Conservation (phyloP, 1,284 basidiomycete species). For the Melanopsichium pennsylvanicum region DNA sequence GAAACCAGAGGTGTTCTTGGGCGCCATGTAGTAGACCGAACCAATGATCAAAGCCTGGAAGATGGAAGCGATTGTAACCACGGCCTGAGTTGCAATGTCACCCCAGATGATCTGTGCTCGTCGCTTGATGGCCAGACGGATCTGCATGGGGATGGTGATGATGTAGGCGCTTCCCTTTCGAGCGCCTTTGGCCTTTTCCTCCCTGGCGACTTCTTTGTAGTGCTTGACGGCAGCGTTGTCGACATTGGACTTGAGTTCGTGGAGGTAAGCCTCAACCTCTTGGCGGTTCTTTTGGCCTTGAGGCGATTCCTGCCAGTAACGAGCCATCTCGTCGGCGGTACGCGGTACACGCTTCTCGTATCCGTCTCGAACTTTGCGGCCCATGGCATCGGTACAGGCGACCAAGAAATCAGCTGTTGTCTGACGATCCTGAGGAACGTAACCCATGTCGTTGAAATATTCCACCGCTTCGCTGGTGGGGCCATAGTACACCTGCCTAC, state of each 20-base stretch:
- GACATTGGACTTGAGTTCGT: constrained; percentile 9
- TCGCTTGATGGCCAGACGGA: constrained; percentile 74
- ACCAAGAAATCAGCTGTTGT: constrained; percentile 64
- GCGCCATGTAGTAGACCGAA: constrained; percentile 76
- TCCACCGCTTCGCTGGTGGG: constrained; percentile 43
- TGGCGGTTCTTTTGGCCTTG: constrained; percentile 34
- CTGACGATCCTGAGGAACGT: constrained; percentile 67
- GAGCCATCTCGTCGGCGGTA: constrained; percentile 56
- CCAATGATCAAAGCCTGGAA: constrained; percentile 77
- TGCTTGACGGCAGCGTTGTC: constrained; percentile 28
- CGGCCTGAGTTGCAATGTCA: constrained; percentile 67
- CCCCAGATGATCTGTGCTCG: constrained; percentile 76
- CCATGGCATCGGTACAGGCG: constrained; percentile 67
- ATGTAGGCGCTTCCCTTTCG: constrained; percentile 43
- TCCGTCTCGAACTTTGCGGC: constrained; percentile 65
- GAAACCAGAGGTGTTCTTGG: constrained; percentile 74
- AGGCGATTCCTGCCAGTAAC: constrained; percentile 38
- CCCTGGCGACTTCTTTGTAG: constrained; percentile 34
- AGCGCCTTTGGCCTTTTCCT: constrained; percentile 44
- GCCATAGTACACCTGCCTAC: constrained; percentile 64
- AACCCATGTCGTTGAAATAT: constrained; percentile 58
- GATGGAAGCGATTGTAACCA: constrained; percentile 58
- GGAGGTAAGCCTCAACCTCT: constrained; percentile 48
- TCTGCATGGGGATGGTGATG: constrained; percentile 68
- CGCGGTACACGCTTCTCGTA: constrained; percentile 51